Percentiles rank a stretch among this genome's conserved stretches.
phyloP scores from a whole-genome alignment of 1,284 basidiomycete genomes.

The Omphalotus olearius region DNA sequence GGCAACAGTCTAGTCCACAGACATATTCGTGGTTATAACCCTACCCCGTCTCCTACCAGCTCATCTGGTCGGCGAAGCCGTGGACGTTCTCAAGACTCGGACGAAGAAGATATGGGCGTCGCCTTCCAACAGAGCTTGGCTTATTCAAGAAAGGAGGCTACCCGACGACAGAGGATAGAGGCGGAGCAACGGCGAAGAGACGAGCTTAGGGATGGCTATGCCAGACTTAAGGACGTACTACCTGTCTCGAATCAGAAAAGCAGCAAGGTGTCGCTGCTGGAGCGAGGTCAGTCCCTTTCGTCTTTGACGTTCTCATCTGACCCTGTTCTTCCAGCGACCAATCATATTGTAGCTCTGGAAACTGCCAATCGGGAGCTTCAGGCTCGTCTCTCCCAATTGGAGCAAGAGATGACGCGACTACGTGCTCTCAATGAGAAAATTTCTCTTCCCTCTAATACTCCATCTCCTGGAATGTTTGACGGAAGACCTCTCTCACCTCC shows the following conservation, averaged over 20 bases:
- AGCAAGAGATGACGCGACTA: conserved; percentile 63
- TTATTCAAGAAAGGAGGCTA: conserved; percentile 77
- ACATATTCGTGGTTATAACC: conserved; percentile 62
- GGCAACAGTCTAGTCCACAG: conserved; percentile 72
- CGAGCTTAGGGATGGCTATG: conserved; percentile 84
- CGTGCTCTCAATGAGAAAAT: conserved; percentile 77
- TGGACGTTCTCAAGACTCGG: conserved; percentile 66
- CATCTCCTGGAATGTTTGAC: conserved; percentile 50
- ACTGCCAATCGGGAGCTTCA: conserved; percentile 65
- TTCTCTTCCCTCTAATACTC: conserved; percentile 52
- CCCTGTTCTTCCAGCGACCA: conserved; percentile 48
- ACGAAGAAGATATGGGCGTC: conserved; percentile 73
- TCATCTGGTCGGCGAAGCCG: conserved; percentile 65
- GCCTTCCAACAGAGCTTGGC: conserved; percentile 63
- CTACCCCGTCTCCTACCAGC: conserved; percentile 72
- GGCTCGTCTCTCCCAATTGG: conserved; percentile 55
- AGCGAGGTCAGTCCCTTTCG: conserved; percentile 59
- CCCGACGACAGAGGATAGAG: conserved; percentile 76
- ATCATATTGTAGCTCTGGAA: conserved; percentile 68
- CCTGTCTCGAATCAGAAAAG: conserved; percentile 84
- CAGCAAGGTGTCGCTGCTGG: conserved; percentile 83
- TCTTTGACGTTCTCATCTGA: conserved; percentile 8
- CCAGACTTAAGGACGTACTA: conserved; percentile 79
- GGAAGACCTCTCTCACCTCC: conserved; percentile 60
- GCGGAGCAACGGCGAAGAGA: conserved; percentile 84